These are phyloP conservation scores for Macrolepiota albuminosa DNA, from an alignment of 768 basidiomycete species.

Conservation along the genomic window DNA sequence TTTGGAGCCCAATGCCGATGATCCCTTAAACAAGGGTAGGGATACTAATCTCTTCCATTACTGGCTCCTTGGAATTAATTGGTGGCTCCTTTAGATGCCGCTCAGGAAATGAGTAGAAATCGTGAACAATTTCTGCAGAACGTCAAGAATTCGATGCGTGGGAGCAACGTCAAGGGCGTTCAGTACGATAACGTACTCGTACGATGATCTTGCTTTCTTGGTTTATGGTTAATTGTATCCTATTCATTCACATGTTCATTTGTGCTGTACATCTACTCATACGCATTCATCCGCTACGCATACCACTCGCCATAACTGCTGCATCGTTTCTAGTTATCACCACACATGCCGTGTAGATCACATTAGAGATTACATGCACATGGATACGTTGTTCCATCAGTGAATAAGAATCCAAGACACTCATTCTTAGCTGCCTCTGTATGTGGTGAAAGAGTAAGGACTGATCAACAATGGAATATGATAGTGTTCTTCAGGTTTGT, in stretches of 20 bases:
- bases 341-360: slow-evolving; percentile 26
- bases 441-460: slow-evolving; percentile 89
- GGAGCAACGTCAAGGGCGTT: slow-evolving; percentile 70
- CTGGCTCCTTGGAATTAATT: slow-evolving; percentile 4
- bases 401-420: slow-evolving; percentile 1
- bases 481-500: slow-evolving; percentile 75
- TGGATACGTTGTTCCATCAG: slow-evolving; percentile 20
- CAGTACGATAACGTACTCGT: slow-evolving; percentile 73
- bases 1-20: slow-evolving; percentile 97
- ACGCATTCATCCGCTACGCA: slow-evolving; percentile 26
- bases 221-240: slow-evolving; percentile 16
- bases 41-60: neutral
- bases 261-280: slow-evolving; percentile 28
- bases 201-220: slow-evolving; percentile 26
- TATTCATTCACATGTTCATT: slow-evolving; percentile 23
- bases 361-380: slow-evolving; percentile 25
- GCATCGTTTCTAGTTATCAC: slow-evolving; percentile 17
- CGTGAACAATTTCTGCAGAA: slow-evolving; percentile 79
- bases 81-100: slow-evolving; percentile 66
- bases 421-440: slow-evolving; percentile 71
- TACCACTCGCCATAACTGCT: slow-evolving; percentile 21
- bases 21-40: slow-evolving; percentile 96
- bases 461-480: slow-evolving; percentile 91
- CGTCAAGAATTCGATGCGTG: slow-evolving; percentile 85
- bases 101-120: slow-evolving; percentile 88